Base-by-base conservation (phyloP, 176 grass and related monocot species). In the Miscanthus lutarioriparius region DNA sequence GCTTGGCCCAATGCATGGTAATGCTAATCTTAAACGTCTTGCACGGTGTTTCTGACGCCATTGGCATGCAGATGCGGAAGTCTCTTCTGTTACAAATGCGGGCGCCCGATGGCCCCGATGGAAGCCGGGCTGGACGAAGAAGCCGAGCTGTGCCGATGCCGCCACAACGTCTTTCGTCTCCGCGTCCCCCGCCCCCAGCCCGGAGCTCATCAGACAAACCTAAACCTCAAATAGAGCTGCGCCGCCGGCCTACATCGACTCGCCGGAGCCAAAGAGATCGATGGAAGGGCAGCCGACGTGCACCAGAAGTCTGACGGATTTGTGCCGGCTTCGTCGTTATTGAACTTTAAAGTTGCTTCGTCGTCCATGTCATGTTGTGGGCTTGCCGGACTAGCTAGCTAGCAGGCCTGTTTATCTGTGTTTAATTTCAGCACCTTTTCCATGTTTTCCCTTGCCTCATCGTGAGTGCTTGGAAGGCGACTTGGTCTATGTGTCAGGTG, bases 1-100 rank as follows among this genome's bases (percentile, higher is more conserved):
- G 8, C 35, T 36, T 36, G 32, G 51, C n/a, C 12, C 2, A 77
- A 32, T 6, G 43, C 37, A 23, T 78, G 2, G 5, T 3, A 63
- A 44, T 78, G 19, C 8, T 69, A 38, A 58, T 58, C 9, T 37
- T 11, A 10, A 49, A 22, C 15, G 23, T n/a, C 47, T 7, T 33
- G 4, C 39, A 25, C 40, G 8, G 2, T 33, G 10, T 67, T 48
- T 32, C 54, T 23, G 17, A 49, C 1, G 2, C 15, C 61, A 80
- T 63, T 5, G 19, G 67, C 8, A 86, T 28, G 59, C 5, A 86
- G 85, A 59, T 86, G 85, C 58, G 6, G 9, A 7, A 54, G 64
- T 77, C 2, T 33, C 53, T 78, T 78, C 75, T 78, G 75, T 17
- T 78, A 78, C 28, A 0, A 1, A 3, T 63, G 75, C 13, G 75